Percentiles rank a stretch among this genome's conserved stretches.
These are phyloP conservation scores for Fagus crenata DNA, from an alignment of 306 rosid genomes.

Conservation along the genomic window DNA sequence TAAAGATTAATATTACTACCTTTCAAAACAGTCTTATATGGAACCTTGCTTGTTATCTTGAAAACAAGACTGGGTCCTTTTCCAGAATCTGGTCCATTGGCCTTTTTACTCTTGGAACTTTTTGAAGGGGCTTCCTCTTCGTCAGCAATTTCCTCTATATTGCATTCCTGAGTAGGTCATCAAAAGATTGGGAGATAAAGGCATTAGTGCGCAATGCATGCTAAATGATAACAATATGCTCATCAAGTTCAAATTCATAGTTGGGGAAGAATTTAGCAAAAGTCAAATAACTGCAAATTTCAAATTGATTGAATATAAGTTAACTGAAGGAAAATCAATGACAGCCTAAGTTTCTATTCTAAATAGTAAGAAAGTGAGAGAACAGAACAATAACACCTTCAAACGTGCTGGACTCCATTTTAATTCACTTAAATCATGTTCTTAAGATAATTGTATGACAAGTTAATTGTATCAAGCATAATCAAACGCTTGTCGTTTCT, in stretches of 20 bases:
- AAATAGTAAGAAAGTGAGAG: not conserved
- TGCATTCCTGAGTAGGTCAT: conserved; percentile 50
- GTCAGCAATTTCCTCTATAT: conserved; percentile 51
- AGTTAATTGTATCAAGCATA: too few relatives aligned
- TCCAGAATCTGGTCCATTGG: conserved; percentile 55
- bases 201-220: conserved; percentile 20
- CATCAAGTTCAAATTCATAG: conserved; percentile 18
- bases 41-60: conserved; percentile 55
- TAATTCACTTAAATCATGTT: too few relatives aligned
- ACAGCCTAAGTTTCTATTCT: not conserved
- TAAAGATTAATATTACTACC: conserved; percentile 25
- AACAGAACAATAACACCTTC: not conserved
- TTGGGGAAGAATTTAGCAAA: not conserved
- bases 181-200: conserved; percentile 21
- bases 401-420: not conserved
- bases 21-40: conserved; percentile 58
- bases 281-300: not conserved
- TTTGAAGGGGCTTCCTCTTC: conserved; percentile 50
- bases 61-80: conserved; percentile 47
- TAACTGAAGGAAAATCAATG: too few relatives aligned
- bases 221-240: conserved; percentile 11
- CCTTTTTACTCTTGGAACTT: conserved; percentile 57
- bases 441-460: too few relatives aligned
- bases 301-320: conserved; percentile 1
- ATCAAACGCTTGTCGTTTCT: too few relatives aligned